These are phyloP conservation scores for Aspergillus fijiensis DNA, from an alignment of 2,329 filamentous ascomycete genomes.

Conservation along the genomic window DNA sequence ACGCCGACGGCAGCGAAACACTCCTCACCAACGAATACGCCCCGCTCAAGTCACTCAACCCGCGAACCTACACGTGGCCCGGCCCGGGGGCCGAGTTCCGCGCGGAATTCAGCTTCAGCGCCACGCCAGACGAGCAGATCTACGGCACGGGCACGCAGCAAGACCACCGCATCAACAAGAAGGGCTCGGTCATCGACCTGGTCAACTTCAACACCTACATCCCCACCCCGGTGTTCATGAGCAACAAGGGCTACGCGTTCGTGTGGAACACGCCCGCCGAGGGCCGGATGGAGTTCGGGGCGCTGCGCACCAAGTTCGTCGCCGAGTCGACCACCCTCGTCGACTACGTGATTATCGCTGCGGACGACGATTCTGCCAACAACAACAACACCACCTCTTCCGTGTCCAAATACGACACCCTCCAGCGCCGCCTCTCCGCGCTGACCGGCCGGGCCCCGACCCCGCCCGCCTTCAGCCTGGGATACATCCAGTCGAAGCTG, in stretches of 20 bases:
- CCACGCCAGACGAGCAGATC: constrained; percentile 53
- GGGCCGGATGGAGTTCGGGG: constrained; percentile 59
- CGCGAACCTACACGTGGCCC: constrained; percentile 38
- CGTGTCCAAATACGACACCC: constrained; percentile 48
- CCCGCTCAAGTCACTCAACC: constrained; percentile 35
- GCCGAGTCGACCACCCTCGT: constrained; percentile 54
- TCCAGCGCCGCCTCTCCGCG: constrained; percentile 54
- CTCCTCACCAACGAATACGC: constrained; percentile 39
- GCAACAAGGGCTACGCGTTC: constrained; percentile 59
- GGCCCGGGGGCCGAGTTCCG: constrained; percentile 37
- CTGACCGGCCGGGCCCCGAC: constrained; percentile 58
- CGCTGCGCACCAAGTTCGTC: constrained; percentile 59
- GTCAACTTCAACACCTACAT: constrained; percentile 66
- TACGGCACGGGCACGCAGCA: constrained; percentile 67
- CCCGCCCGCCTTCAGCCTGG: constrained; percentile 64
- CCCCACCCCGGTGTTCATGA: constrained; percentile 60
- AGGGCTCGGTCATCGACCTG: constrained; percentile 60
- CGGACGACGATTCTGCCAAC: constrained; percentile 31
- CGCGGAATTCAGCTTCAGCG: constrained; percentile 38
- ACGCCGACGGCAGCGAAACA: constrained; percentile 34
- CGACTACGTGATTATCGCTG: constrained; percentile 62
- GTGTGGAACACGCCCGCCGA: constrained; percentile 65
- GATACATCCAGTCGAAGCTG: constrained; percentile 66
- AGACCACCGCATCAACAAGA: constrained; percentile 59
- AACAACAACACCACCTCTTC: background rate